phyloP scores from a whole-genome alignment of 345 rosid genomes.

The Acer saccharum region DNA sequence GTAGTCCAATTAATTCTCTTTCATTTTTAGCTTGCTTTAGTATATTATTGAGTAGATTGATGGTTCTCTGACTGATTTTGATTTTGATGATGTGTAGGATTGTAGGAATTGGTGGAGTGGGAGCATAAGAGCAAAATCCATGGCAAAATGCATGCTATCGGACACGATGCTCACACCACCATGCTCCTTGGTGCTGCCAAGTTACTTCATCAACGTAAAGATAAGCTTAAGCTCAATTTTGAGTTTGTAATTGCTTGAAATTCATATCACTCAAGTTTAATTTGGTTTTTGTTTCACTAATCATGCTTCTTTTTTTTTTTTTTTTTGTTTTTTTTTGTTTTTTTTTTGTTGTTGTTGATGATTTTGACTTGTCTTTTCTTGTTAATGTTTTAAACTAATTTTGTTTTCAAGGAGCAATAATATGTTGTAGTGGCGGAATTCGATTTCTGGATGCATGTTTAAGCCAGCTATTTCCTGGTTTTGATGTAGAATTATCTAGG shows the following conservation, averaged over 20 bases:
- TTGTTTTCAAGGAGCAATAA: no score
- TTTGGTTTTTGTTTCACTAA: no score
- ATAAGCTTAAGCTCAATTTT: constrained; percentile 57
- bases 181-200: constrained; percentile 96
- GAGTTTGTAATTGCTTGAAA: neutral
- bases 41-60: neutral
- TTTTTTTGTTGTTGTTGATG: no score
- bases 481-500: neutral
- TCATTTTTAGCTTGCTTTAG: neutral
- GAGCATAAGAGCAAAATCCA: constrained; percentile 78
- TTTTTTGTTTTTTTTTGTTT: neutral
- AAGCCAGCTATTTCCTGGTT: neutral
- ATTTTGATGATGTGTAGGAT: neutral
- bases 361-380: no score
- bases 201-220: constrained; percentile 68
- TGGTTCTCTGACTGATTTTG: neutral
- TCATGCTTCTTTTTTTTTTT: neutral
- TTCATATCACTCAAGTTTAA: no score
- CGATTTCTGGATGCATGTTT: neutral
- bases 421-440: neutral
- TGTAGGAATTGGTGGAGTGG: constrained; percentile 84
- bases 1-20: constrained; percentile 21
- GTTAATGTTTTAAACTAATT: no score
- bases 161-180: constrained; percentile 81
- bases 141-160: constrained; percentile 87